Conservation (phyloP, 192 early-diverging fungal species). For the Coemansia sp. region DNA sequence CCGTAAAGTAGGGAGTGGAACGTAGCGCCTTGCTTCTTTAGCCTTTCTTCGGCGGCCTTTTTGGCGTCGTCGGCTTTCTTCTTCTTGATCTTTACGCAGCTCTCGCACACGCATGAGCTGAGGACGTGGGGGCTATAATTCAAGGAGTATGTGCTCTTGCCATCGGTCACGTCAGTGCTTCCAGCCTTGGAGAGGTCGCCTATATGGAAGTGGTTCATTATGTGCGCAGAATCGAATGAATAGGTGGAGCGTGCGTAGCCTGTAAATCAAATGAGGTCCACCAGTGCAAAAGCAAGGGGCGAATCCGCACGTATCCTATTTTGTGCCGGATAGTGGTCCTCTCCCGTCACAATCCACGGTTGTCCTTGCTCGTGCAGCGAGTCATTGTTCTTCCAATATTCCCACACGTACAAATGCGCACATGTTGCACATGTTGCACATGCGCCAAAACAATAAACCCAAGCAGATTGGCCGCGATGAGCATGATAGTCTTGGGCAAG, state of each 20-base stretch:
- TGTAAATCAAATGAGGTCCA: no score
- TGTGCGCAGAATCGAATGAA: not conserved
- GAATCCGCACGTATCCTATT: no score
- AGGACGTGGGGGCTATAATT: slow-evolving; percentile 34
- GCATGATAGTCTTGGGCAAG: no score
- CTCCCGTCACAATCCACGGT: no score
- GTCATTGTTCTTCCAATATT: not conserved
- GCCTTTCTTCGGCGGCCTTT: slow-evolving; percentile 25
- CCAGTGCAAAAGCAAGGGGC: no score
- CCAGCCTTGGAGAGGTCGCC: slow-evolving; percentile 40
- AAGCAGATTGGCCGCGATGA: no score
- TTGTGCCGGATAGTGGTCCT: no score
- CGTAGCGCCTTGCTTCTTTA: not conserved
- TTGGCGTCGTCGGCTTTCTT: slow-evolving; percentile 32
- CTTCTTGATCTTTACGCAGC: slow-evolving; percentile 22
- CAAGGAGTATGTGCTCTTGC: slow-evolving; percentile 24
- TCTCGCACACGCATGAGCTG: slow-evolving; percentile 29
- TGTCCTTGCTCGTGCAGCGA: not conserved
- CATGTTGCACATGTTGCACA: not conserved
- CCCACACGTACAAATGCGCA: not conserved
- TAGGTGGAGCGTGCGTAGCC: not conserved
- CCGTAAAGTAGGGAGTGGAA: slow-evolving; percentile 10
- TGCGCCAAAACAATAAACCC: no score
- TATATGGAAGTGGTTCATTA: slow-evolving; percentile 43
- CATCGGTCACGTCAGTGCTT: slow-evolving; percentile 27